phyloP scores from a whole-genome alignment of 176 grass and related monocot species.

The Microstegium vimineum region DNA sequence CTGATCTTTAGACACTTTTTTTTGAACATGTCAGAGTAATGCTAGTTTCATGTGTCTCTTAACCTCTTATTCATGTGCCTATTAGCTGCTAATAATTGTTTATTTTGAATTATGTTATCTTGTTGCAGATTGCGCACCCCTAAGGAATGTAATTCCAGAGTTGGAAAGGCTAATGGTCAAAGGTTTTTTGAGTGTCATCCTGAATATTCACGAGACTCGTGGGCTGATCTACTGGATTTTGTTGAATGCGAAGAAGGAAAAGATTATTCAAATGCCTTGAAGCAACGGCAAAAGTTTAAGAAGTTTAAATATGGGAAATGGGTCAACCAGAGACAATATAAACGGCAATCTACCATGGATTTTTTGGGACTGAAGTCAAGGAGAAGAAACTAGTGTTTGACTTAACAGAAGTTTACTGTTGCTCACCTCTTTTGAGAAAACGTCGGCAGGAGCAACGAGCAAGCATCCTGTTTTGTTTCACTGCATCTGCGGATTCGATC shows the following conservation, averaged over 20 bases:
- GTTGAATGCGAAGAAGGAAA: constrained; percentile 29
- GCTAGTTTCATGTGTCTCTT: neutral
- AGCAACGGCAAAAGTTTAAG: constrained; percentile 21
- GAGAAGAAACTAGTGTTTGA: neutral
- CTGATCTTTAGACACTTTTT: neutral
- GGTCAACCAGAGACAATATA: neutral
- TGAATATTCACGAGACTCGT: neutral
- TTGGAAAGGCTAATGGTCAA: neutral
- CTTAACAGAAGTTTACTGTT: neutral
- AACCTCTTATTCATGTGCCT: neutral
- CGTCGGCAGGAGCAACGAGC: neutral
- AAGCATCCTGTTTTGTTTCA: no score
- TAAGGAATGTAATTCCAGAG: neutral
- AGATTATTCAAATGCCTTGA: constrained; percentile 37
- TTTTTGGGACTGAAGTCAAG: neutral
- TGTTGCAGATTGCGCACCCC: constrained; percentile 19
- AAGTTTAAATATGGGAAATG: constrained; percentile 11
- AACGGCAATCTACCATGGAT: neutral
- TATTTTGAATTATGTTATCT: constrained; percentile 1
- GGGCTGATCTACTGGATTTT: constrained; percentile 37
- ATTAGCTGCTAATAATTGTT: neutral
- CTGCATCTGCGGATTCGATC: no score
- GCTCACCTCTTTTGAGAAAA: neutral
- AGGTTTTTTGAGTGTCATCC: constrained; percentile 22
- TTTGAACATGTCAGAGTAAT: neutral